These are phyloP conservation scores for Leishmania braziliensis DNA, from an alignment of 208 protist species.

Conservation along the genomic window DNA sequence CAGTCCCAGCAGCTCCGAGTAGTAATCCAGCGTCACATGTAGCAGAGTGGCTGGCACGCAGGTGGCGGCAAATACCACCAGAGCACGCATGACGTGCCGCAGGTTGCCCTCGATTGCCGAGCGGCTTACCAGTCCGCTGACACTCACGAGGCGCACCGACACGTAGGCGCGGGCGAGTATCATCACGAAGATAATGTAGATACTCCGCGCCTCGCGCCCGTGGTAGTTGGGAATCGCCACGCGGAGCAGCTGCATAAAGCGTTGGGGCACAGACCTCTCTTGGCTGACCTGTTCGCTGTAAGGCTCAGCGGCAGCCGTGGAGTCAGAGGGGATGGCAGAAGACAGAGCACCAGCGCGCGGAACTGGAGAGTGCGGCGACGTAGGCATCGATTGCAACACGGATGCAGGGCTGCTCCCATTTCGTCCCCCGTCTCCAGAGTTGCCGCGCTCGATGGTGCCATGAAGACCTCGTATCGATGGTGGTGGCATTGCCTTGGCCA, in stretches of 20 bases:
- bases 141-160: conserved; percentile 40
- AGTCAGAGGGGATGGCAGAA: not conserved
- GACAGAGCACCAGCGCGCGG: conserved; percentile 2
- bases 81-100: conserved; percentile 19
- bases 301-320: not conserved
- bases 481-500: conserved; percentile 24
- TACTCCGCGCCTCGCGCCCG: conserved; percentile 38
- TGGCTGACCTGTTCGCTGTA: not conserved
- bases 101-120: conserved; percentile 43
- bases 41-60: conserved; percentile 55
- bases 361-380: conserved; percentile 9
- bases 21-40: conserved; percentile 64
- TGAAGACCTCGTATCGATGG: conserved; percentile 16
- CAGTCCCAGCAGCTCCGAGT: conserved; percentile 50
- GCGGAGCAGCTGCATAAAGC: conserved; percentile 44
- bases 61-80: conserved; percentile 39
- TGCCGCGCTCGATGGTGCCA: conserved; percentile 8
- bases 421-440: not conserved
- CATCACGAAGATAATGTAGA: conserved; percentile 41
- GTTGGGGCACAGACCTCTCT: conserved; percentile 10
- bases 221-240: conserved; percentile 50
- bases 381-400: not conserved
- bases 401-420: not conserved
- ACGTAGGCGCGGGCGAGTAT: conserved; percentile 51
- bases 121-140: conserved; percentile 34